These are phyloP conservation scores for Apiotrichum sp. DNA, from an alignment of 1,284 basidiomycete species.

Conservation along the genomic window DNA sequence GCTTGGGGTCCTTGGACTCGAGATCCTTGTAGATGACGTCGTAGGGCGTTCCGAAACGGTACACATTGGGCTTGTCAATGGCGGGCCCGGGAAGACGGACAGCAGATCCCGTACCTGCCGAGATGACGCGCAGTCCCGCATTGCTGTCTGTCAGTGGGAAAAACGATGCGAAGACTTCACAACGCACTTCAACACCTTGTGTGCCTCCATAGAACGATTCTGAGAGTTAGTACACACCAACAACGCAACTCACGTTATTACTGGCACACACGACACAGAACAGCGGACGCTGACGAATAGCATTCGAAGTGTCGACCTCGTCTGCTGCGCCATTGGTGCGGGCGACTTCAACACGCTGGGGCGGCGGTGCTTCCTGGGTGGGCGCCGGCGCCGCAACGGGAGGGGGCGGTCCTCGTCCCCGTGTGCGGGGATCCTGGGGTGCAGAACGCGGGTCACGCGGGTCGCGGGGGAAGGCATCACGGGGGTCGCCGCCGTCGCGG, in stretches of 20 bases:
- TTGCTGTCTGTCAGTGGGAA: conserved; percentile 46
- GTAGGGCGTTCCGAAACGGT: conserved; percentile 97
- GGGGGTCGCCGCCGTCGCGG: not conserved
- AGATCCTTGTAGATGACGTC: conserved; percentile 93
- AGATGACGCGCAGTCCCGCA: conserved; percentile 85
- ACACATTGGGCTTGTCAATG: conserved; percentile 97
- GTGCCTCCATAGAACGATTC: conserved; percentile 99
- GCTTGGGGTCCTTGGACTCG: conserved; percentile 70
- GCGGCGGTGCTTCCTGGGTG: not conserved
- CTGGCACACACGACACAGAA: conserved; percentile 99
- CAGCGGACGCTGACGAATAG: conserved; percentile 54
- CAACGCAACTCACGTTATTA: conserved; percentile 66
- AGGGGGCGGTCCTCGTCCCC: not conserved
- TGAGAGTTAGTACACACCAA: conserved; percentile 43
- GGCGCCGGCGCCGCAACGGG: not conserved
- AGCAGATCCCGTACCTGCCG: conserved; percentile 92
- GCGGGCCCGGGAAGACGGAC: conserved; percentile 93
- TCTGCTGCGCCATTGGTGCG: conserved; percentile 5
- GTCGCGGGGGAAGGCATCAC: not conserved
- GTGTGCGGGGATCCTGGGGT: conserved; percentile 2
- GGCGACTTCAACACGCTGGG: not conserved
- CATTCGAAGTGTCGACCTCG: conserved; percentile 10
- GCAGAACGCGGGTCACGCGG: conserved; percentile 1
- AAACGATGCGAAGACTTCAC: not conserved
- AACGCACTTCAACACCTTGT: conserved; percentile 78